These are phyloP conservation scores for Coemansia sp. DNA, from an alignment of 192 early-diverging fungal species.

Conservation along the genomic window DNA sequence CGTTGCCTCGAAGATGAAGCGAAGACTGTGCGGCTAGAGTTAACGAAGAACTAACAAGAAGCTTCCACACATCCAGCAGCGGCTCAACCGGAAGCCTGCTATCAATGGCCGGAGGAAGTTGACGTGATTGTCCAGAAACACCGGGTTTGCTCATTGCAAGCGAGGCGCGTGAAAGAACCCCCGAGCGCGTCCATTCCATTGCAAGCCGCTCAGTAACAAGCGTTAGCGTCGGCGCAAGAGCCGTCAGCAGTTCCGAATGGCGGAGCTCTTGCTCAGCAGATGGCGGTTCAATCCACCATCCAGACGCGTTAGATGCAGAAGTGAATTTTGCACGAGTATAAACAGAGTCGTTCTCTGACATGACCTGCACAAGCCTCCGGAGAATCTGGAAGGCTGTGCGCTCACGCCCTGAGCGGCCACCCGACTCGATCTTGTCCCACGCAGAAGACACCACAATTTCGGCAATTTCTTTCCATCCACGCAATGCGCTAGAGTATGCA, in stretches of 20 bases:
- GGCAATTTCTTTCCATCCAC: constrained; percentile 82
- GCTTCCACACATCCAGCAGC: constrained; percentile 54
- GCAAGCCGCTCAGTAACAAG: constrained; percentile 41
- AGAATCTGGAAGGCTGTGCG: constrained; percentile 65
- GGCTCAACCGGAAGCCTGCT: constrained; percentile 59
- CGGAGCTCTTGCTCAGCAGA: constrained; percentile 35
- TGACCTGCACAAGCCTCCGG: constrained; percentile 60
- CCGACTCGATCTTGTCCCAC: constrained; percentile 67
- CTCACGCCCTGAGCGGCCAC: constrained; percentile 60
- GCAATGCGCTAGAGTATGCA: constrained; percentile 67
- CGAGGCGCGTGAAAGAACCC: constrained; percentile 30
- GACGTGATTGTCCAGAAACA: constrained; percentile 46
- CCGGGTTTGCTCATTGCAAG: constrained; percentile 37
- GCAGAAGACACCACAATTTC: constrained; percentile 62
- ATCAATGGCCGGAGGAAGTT: constrained; percentile 46
- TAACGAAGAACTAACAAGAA: constrained; percentile 64
- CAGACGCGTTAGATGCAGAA: not conserved
- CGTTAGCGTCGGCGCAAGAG: constrained; percentile 42
- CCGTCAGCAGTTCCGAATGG: constrained; percentile 37
- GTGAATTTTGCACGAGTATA: constrained; percentile 4
- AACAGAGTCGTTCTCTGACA: constrained; percentile 35
- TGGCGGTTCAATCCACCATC: constrained; percentile 33
- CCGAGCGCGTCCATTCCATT: constrained; percentile 47
- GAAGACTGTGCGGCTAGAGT: constrained; percentile 58
- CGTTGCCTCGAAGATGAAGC: constrained; percentile 69